Evolutionary conservation across 805 yeast species (phyloP).

Genomic region (Isabelozyma pseudorhagii): DNA sequence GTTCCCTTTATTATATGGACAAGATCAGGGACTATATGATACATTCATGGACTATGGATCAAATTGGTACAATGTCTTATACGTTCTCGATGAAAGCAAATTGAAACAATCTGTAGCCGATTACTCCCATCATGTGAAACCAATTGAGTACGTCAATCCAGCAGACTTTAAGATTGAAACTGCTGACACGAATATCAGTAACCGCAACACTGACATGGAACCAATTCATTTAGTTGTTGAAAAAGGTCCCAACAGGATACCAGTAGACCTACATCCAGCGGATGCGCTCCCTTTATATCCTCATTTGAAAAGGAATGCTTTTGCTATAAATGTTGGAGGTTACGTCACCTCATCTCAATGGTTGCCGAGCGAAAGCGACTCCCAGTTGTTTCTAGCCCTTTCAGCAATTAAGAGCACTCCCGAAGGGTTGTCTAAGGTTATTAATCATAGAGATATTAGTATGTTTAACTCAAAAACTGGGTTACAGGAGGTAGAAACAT

Average conservation of each 20-base stretch:
- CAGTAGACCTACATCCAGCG: background rate
- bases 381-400: conserved; percentile 47
- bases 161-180: background rate
- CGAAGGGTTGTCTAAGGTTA: conserved; percentile 13
- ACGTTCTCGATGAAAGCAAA: background rate
- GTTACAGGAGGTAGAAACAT: conserved; percentile 20
- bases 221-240: background rate
- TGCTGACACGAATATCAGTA: background rate
- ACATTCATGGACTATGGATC: background rate
- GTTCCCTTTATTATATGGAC: background rate
- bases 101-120: background rate
- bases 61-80: background rate
- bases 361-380: conserved; percentile 29
- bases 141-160: background rate
- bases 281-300: background rate
- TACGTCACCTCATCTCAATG: conserved; percentile 53
- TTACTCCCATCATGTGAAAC: background rate
- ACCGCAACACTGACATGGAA: background rate
- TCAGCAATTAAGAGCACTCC: conserved; percentile 38
- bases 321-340: conserved; percentile 49
- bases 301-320: conserved; percentile 25
- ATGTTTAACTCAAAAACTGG: conserved; percentile 18
- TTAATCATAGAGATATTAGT: conserved; percentile 27
- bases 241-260: background rate
- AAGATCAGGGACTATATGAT: background rate